A percentile compares a stretch with the other conserved stretches of the same genome.
phyloP scores from a whole-genome alignment of 108 stramenopile genomes.

The Fistulifera pelliculosa region DNA sequence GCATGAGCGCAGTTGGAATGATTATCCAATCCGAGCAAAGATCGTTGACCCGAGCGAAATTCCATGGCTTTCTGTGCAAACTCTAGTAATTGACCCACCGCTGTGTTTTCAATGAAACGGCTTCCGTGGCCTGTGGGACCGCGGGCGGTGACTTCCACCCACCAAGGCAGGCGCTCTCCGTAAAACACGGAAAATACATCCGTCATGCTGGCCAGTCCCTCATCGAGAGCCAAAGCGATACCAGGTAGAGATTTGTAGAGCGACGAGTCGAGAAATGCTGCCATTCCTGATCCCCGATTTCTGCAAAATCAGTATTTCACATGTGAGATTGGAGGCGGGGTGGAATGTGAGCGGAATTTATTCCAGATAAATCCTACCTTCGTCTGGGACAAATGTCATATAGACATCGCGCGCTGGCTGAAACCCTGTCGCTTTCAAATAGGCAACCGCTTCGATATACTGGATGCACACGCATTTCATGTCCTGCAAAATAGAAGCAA shows the following conservation, averaged over 20 bases:
- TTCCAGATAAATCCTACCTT: conserved; percentile 16
- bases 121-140: conserved; percentile 94
- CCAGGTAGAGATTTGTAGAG: conserved; percentile 38
- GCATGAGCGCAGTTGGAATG: conserved; percentile 75
- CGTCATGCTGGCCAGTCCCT: conserved; percentile 73
- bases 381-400: conserved; percentile 66
- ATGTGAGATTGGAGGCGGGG: not conserved
- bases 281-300: conserved; percentile 88
- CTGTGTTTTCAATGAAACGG: conserved; percentile 90
- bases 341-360: not conserved
- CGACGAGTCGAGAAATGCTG: conserved; percentile 53
- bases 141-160: conserved; percentile 78
- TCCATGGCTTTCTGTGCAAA: conserved; percentile 77
- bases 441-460: conserved; percentile 82
- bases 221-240: conserved; percentile 81
- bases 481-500: conserved; percentile 34
- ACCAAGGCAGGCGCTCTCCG: conserved; percentile 88
- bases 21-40: conserved; percentile 41
- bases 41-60: conserved; percentile 81
- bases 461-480: conserved; percentile 97
- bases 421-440: conserved; percentile 21
- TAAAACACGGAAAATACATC: conserved; percentile 90
- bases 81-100: conserved; percentile 86
- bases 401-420: conserved; percentile 48
- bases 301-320: not conserved